phyloP scores from a whole-genome alignment of 1,284 basidiomycete species.

The Tranzscheliella williamsii region DNA sequence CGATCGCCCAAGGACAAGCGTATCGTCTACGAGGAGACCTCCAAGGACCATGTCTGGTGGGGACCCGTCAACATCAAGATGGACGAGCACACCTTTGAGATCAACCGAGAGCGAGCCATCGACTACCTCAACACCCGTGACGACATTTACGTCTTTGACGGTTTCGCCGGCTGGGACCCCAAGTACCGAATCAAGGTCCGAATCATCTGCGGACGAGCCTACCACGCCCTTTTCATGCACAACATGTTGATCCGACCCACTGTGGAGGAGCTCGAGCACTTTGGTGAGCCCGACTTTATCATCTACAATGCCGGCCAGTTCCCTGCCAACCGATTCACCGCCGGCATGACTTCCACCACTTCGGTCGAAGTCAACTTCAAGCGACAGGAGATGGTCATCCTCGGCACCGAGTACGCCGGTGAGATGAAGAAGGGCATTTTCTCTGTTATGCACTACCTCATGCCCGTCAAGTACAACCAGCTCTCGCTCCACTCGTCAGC shows the following conservation, averaged over 20 bases:
- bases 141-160: constrained; percentile 98
- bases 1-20: constrained; percentile 99
- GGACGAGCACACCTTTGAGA: constrained; percentile 97
- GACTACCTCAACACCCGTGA: constrained; percentile 96
- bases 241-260: constrained; percentile 97
- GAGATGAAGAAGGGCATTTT: constrained; percentile 99
- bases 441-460: constrained; percentile 99
- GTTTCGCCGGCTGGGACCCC: constrained; percentile 96
- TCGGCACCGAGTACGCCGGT: constrained; percentile 98
- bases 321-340: constrained; percentile 99
- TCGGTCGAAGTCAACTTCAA: constrained; percentile 99
- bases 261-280: constrained; percentile 87
- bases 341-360: constrained; percentile 98
- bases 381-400: constrained; percentile 99
- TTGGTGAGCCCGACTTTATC: constrained; percentile 98
- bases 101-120: constrained; percentile 99
- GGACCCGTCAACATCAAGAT: constrained; percentile 99
- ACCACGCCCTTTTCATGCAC: constrained; percentile 98
- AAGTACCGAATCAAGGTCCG: constrained; percentile 99
- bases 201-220: constrained; percentile 96
- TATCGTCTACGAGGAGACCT: constrained; percentile 96
- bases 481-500: constrained; percentile 98
- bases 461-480: constrained; percentile 98
- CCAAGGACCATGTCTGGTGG: constrained; percentile 99
- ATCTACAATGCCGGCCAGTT: constrained; percentile 99